These are phyloP conservation scores for Laetiporus sulphureus DNA, from an alignment of 1,284 basidiomycete genomes.

Conservation along the genomic window DNA sequence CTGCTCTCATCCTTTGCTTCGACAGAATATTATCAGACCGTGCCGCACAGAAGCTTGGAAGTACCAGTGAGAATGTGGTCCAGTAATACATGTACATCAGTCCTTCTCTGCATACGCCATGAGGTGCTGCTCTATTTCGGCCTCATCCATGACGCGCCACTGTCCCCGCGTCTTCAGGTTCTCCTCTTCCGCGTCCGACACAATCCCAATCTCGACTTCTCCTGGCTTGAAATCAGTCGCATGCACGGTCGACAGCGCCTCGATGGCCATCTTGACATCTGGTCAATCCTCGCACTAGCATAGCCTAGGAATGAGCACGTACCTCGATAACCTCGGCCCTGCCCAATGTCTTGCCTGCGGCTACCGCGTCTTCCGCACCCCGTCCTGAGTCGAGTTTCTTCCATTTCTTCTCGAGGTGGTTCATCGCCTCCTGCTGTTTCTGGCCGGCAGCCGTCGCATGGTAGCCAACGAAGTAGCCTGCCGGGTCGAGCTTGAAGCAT, in stretches of 20 bases:
- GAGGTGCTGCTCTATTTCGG: constrained; percentile 82
- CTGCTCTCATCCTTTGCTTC: too few species aligned
- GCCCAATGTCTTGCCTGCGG: constrained; percentile 60
- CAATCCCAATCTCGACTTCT: constrained; percentile 84
- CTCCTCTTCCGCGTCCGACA: constrained; percentile 69
- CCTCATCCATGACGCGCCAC: constrained; percentile 82
- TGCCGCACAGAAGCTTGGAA: too few species aligned
- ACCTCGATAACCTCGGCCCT: constrained; percentile 82
- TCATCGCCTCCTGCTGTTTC: constrained; percentile 99
- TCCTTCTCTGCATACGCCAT: constrained; percentile 93
- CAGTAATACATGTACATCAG: constrained; percentile 29
- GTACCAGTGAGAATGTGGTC: too few species aligned
- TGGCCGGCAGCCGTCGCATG: constrained; percentile 95
- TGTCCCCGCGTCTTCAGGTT: constrained; percentile 56
- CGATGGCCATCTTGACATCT: constrained; percentile 77
- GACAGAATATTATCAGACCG: too few species aligned
- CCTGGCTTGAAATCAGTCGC: constrained; percentile 93
- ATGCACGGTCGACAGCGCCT: constrained; percentile 88
- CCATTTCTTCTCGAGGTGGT: constrained; percentile 98
- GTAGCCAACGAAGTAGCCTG: constrained; percentile 98
- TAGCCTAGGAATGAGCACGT: constrained; percentile 13
- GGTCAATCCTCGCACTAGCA: neutral
- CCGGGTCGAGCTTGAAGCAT: constrained; percentile 97
- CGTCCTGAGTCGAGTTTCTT: constrained; percentile 82
- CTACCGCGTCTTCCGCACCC: constrained; percentile 67